Base-by-base conservation (phyloP, 768 basidiomycete genomes). In the Termitomyces eurrhizus region DNA sequence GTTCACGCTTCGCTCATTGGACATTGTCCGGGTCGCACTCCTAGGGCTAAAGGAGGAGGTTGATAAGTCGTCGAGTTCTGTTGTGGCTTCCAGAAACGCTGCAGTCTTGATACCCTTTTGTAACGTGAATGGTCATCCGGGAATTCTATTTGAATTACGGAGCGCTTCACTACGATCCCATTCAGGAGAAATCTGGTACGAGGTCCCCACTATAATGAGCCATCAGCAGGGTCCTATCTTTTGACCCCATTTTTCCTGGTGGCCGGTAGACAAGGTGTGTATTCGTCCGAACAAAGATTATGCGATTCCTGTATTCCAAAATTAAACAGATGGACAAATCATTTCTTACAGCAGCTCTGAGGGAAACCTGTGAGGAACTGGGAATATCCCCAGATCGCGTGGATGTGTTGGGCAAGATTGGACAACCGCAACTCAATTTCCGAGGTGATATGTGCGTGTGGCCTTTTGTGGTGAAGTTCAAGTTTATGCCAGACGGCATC, bases 171-270 rank as follows among this genome's bases (percentile, higher is more conserved):
- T 88, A 54, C 77, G 89, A 65, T 80, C 77, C 35, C 91, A 92
- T 72, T 86, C 90, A 0, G 90, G 91, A 18, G 89, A 92, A 77
- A 84, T 92, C 37, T 91, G 91, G 91, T 90, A 67, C 58, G 66
- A 52, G 44, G n/a, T 39, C 16, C 24, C 16, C 41, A 41, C 21
- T 57, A 51, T 29, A 44, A 33, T 53, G 41, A 26, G 1, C 41
- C 29, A 57, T 48, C 21, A 18, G 37, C 33, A 36, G 35, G n/a
- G 6, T 21, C 39, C 12, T 51, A 39, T 14, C 12, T 29, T 14
- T 26, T 50, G n/a, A 46, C 24, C 42, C 21, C 67, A 92, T 89
- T 75, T 91, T 89, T 72, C 90, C 90, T 51, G 89, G 90, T 33
- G 90, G 90, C 13, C 79, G 80, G 80, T 86, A 33, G 90, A 92